phyloP scores from a whole-genome alignment of 1,284 basidiomycete genomes.

The Uromyces viciae-fabae region DNA sequence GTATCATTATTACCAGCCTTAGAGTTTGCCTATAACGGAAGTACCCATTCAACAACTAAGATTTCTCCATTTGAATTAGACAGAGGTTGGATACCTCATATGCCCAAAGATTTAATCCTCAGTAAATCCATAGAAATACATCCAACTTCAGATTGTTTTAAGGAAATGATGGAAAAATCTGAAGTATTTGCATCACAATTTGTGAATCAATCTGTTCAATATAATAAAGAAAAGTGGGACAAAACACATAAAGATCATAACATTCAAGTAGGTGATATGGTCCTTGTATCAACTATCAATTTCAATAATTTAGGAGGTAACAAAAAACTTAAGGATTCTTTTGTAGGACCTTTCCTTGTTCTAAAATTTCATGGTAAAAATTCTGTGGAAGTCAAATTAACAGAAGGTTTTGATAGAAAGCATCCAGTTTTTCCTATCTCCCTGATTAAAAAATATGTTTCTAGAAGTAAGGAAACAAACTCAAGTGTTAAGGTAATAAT shows the following conservation, averaged over 20 bases:
- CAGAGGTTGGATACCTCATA: neutral
- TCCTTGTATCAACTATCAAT: neutral
- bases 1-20: constrained; percentile 8
- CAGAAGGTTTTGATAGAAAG: neutral
- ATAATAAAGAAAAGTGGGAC: neutral
- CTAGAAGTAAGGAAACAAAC: too few species aligned
- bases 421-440: neutral
- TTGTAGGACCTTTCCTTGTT: neutral
- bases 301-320: neutral
- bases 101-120: neutral
- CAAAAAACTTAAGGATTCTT: neutral
- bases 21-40: neutral
- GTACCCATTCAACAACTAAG: neutral
- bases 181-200: neutral
- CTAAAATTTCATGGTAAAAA: too few species aligned
- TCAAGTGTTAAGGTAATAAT: too few species aligned
- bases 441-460: neutral
- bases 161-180: neutral
- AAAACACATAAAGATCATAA: neutral
- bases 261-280: neutral
- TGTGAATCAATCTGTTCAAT: neutral
- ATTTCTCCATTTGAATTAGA: neutral
- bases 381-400: neutral
- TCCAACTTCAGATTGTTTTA: neutral
- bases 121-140: neutral